Conservation (phyloP, 2,329 filamentous ascomycete genomes). For the Paracamarosporium sp. region DNA sequence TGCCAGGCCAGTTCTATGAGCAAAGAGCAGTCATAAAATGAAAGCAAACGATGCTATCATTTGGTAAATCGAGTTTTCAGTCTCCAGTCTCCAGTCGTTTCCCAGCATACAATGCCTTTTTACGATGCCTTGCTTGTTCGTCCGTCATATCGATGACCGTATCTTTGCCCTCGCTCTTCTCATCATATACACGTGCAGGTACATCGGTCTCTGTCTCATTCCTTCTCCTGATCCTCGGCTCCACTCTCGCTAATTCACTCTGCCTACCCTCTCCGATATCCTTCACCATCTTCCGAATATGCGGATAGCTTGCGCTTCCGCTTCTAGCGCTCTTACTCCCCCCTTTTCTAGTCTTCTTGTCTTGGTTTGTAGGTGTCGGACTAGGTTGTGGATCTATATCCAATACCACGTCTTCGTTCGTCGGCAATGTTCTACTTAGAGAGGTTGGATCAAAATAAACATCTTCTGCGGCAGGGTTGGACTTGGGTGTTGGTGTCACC, state of each 20-base stretch:
- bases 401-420: conserved; percentile 37
- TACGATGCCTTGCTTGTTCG: background rate
- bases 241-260: conserved; percentile 32
- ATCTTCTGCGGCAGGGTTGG: conserved; percentile 10
- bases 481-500: conserved; percentile 25
- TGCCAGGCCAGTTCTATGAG: too few relatives aligned
- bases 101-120: too few relatives aligned
- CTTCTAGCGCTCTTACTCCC: conserved; percentile 9
- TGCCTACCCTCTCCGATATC: conserved; percentile 35
- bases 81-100: too few relatives aligned
- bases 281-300: conserved; percentile 39
- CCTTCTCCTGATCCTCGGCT: conserved; percentile 17
- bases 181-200: too few relatives aligned
- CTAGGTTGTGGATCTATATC: conserved; percentile 18
- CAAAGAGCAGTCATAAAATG: too few relatives aligned
- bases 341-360: conserved; percentile 16
- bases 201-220: conserved; percentile 8
- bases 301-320: conserved; percentile 27
- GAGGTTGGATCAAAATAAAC: conserved; percentile 12
- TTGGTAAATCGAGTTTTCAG: too few relatives aligned
- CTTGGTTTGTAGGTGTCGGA: conserved; percentile 5
- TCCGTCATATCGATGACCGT: conserved; percentile 29
- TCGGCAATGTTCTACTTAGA: conserved; percentile 31
- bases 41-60: too few relatives aligned
- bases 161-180: conserved; percentile 21